Evolutionary conservation across 2,329 filamentous ascomycete species (phyloP), one percentile per base, ranked within the genome.

Genomic region (Tolypocladium endophyticum): DNA sequence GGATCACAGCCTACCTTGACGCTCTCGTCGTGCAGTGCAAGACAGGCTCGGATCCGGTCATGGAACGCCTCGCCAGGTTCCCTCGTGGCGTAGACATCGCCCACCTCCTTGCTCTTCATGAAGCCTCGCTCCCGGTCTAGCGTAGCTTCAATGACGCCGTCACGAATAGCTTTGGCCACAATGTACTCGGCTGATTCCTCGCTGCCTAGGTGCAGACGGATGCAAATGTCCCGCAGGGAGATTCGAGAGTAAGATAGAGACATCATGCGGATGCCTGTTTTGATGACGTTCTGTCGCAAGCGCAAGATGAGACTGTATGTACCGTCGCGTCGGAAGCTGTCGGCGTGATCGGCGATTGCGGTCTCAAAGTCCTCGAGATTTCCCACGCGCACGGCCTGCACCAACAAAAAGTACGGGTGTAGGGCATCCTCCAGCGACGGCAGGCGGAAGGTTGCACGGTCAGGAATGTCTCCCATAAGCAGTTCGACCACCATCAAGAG

Each of bases 101-200:
- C 91, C 38, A 96, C 83, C 68, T 97, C 92, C 80, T 96, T 96
- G 74, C 92, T 97, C 85, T 96, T 96, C 92, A 97, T 97, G 77
- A 91, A 97, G 0, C 94, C 94, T 64, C 87, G 87, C 80, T 97
- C 92, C 64, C 96, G 89, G 72, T 99, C 93, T 62, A 97, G 79
- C 2, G 89, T 92, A 39, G 93, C 93, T 80, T 97, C 93, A 61
- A 97, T 97, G 59, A 97, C 94, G 61, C 94, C 94, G 70, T 99
- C 94, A 25, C 94, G 86, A 67, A 99, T 99, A 1, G 94, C 94
- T 81, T 99, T 99, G 65, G 94, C 94, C 41, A 97, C 94, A 73
- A 99, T 99, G 76, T 99, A 99, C 77, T 99, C 94, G 14, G 94
- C 94, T 50, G 91, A 96, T 80, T 99, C 94, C 73, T 99, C 94